Evolutionary conservation across 1,284 basidiomycete genomes (phyloP), one percentile per base, ranked within the genome.

Genomic region (Cryptococcus sp.): DNA sequence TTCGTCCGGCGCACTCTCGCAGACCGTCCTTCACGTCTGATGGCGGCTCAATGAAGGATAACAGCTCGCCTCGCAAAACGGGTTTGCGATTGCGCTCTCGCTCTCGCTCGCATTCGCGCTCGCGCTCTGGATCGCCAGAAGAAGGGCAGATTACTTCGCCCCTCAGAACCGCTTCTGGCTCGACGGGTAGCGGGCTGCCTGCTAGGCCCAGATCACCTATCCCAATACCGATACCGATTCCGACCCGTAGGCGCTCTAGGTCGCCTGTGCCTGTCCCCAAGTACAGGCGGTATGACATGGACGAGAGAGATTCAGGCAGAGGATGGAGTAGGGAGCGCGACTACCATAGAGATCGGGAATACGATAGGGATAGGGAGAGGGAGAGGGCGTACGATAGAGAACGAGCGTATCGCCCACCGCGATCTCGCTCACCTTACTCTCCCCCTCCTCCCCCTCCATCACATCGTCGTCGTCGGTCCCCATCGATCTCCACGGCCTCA

Each of bases 111-210:
- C 42, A 8, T 45, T 58, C 57, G 41, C 57, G 56, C 27, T 47
- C 52, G 20, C 58, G 67, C 40, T 70, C 68, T 11, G 70, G 59
- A 1, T 63, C 70, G 17, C 73, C 73, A 3, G 74, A 76, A 64
- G 74, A 76, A 56, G 74, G 74, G 0, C 74, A 76, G 50, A 76
- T 76, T 45, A 71, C 69, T 5, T 72, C 70, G 0, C 71, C 64
- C 0, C 38, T 48, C 4, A 47, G 16, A 39, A 19, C 65, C 15
- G 40, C 59, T 20, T 52, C 54, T 5, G 15, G 23, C 23, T 42
- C 53, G 22, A n/a, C 54, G 19, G 40, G 20, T 13, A 49, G 46
- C 41, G 53, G 58, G 19, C 35, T 60, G 30, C 61, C 59, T 10
- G 38, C 56, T 50, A 54, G 57, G 53, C 63, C 66, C 27, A 52